Base-by-base conservation (phyloP, 176 grass and related monocot species). In the Lolium multiflorum region DNA sequence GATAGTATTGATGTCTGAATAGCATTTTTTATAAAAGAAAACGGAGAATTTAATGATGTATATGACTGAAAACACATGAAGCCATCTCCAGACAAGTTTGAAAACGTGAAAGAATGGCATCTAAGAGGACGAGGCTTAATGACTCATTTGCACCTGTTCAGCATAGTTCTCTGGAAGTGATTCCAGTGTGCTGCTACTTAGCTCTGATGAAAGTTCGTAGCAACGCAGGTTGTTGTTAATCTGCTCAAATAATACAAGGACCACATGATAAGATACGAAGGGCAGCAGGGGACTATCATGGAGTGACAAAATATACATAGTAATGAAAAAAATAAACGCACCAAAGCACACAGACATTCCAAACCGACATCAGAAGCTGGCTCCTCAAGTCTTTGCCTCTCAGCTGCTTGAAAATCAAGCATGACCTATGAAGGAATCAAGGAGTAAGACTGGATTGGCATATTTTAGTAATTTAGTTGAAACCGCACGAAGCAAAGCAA, bases 371-470 rank as follows among this genome's bases (percentile, higher is more conserved):
- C 92, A 85, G 91, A 97, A 93, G 97, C 94, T 63, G 92, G 94
- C 47, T 94, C 94, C 76, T 97, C 97, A 64, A 99, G 85, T 71
- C 92, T 93, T 87, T 90, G 89, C 76, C 94, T 91, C 87, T 99
- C 97, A 57, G 97, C 97, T 87, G 92, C 87, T 99, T 99, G 94
- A 91, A 99, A 99, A 91, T 99, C 97, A 93, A 99, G 85, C 97
- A 99, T 99, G 61, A 99, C 97, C 97, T 99, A 52, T 28, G 49
- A 74, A 81, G 43, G n/a, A 72, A 83, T 20, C 47, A 79, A 88
- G 82, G 85, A 82, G 75, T 70, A 80, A 84, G 25, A 73, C 77
- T 6, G 16, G 70, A 82, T 73, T 71, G 38, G 26, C 43, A 78
- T 49, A 69, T 87, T 69, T 64, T 6, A 39, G 14, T 67, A 78